Percentiles rank a stretch among this genome's conserved stretches.
phyloP scores from a whole-genome alignment of 78 protist genomes.

The Mastigamoeba balamuthi region DNA sequence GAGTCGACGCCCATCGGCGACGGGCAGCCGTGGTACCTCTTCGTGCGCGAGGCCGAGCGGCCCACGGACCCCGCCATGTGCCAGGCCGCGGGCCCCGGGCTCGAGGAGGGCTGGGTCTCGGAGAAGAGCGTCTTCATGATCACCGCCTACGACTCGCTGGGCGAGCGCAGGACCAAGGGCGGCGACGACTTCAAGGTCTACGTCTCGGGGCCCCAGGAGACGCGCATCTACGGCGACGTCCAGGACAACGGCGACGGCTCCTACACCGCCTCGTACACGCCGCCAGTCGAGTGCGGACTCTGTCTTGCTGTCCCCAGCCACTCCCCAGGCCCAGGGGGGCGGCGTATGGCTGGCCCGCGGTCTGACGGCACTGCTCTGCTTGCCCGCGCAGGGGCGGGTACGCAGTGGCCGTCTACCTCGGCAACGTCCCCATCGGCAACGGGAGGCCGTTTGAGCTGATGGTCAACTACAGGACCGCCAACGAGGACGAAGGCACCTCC shows the following conservation, averaged over 20 bases:
- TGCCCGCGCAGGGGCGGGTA: conserved; percentile 35
- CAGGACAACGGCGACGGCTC: background rate
- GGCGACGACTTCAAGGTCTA: background rate
- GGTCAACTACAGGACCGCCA: no score
- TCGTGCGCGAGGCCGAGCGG: background rate
- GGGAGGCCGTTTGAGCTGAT: background rate
- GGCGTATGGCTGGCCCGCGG: no score
- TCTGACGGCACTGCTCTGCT: no score
- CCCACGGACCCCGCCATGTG: background rate
- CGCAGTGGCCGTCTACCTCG: conserved; percentile 39
- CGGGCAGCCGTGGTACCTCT: background rate
- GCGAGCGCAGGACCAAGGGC: background rate
- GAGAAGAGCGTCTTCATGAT: background rate
- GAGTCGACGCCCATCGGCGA: background rate
- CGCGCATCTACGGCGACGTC: background rate
- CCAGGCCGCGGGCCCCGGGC: background rate
- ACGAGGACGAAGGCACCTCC: no score
- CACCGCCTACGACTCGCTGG: background rate
- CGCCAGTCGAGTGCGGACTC: no score
- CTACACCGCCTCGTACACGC: background rate
- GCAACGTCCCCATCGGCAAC: conserved; percentile 7
- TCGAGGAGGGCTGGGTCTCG: background rate
- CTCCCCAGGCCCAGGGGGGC: no score
- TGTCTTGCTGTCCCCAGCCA: no score
- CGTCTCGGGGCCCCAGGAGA: background rate